Evolutionary conservation across 2,329 filamentous ascomycete species (phyloP).

Genomic region (Thielaviopsis punctulata): DNA sequence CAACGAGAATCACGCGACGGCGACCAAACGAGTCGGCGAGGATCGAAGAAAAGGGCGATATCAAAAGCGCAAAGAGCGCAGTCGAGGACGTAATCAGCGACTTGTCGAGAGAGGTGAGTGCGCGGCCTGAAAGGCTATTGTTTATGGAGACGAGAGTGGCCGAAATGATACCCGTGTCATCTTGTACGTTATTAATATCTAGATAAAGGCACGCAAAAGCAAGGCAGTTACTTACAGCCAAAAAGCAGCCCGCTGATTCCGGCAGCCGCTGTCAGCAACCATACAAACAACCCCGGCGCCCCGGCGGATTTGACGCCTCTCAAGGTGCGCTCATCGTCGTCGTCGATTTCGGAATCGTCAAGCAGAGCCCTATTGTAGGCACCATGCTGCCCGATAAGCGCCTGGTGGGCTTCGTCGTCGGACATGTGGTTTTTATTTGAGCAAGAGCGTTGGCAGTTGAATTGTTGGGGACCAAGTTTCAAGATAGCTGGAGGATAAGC

Average conservation of each 20-base stretch:
- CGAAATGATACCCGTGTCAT: constrained; percentile 53
- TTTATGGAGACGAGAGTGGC: constrained; percentile 49
- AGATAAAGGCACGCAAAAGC: not conserved
- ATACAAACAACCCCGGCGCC: constrained; percentile 35
- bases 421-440: too few species aligned
- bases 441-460: not conserved
- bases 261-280: constrained; percentile 45
- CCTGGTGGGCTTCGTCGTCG: constrained; percentile 3
- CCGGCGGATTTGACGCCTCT: constrained; percentile 11
- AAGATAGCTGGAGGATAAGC: too few species aligned
- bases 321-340: constrained; percentile 17
- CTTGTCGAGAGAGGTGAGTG: constrained; percentile 46
- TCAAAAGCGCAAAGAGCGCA: constrained; percentile 44
- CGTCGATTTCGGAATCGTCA: constrained; percentile 8
- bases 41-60: constrained; percentile 47
- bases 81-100: constrained; percentile 56
- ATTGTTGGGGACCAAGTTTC: too few species aligned
- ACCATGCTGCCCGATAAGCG: not conserved
- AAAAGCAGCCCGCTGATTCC: constrained; percentile 52
- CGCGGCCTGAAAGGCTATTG: constrained; percentile 36
- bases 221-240: constrained; percentile 34
- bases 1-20: constrained; percentile 43
- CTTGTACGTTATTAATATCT: constrained; percentile 19
- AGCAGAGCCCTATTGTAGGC: not conserved
- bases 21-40: constrained; percentile 45